A percentile compares a stretch with the other conserved stretches of the same genome.
Evolutionary conservation across 176 grass and related monocot species (phyloP).

Genomic region (Avena sativa): DNA sequence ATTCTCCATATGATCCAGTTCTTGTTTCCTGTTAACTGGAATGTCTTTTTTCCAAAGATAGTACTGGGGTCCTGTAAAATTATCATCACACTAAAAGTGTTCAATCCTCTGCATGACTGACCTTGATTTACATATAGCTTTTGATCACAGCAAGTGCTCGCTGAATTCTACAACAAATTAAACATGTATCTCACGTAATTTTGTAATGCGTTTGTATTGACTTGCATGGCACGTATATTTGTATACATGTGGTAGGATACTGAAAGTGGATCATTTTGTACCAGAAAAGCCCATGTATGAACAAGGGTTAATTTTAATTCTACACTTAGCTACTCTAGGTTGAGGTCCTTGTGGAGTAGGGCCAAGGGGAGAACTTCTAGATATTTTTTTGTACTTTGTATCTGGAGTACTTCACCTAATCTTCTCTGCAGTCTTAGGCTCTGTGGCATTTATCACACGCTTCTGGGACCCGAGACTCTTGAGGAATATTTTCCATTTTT

Average conservation of each 20-base stretch:
- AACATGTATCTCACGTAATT: background rate
- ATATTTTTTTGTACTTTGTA: too few species aligned
- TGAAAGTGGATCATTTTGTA: background rate
- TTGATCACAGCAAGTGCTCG: background rate
- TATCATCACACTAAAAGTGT: constrained; percentile 26
- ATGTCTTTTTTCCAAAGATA: background rate
- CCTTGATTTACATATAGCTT: constrained; percentile 4
- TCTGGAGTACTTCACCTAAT: too few species aligned
- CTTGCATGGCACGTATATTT: background rate
- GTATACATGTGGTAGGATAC: background rate
- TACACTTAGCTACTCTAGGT: too few species aligned
- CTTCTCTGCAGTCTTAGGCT: too few species aligned
- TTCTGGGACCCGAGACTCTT: too few species aligned
- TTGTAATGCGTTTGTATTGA: background rate
- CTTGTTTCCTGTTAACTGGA: constrained; percentile 23
- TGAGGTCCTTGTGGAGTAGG: too few species aligned
- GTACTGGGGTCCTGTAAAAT: constrained; percentile 11
- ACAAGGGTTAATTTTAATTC: too few species aligned
- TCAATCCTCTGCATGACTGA: background rate
- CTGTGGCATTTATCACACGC: too few species aligned
- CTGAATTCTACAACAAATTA: constrained; percentile 21
- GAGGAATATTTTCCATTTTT: too few species aligned
- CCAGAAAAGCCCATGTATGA: too few species aligned
- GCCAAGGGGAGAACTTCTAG: too few species aligned
- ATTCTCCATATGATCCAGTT: background rate